phyloP scores from a whole-genome alignment of 345 rosid species.

The Arabis alpina region DNA sequence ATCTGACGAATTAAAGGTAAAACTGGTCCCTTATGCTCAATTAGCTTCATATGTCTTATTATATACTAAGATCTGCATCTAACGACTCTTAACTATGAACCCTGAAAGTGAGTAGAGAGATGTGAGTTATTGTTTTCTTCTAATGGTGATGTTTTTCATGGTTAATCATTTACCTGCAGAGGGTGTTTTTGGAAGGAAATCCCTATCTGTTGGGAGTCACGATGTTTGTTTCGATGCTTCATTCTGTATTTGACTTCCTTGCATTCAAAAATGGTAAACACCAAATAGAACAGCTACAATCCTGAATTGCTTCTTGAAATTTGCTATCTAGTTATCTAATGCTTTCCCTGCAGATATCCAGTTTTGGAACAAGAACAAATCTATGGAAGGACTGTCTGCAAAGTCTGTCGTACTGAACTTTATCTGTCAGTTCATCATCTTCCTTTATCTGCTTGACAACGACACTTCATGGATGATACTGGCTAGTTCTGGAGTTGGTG shows the following conservation, averaged over 20 bases:
- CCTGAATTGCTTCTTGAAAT: conserved; percentile 17
- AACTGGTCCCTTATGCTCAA: background rate
- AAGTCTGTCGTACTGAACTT: conserved; percentile 94
- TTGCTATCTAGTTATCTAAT: conserved; percentile 7
- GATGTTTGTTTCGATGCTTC: conserved; percentile 87
- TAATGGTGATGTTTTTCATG: conserved; percentile 2
- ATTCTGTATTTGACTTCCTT: conserved; percentile 89
- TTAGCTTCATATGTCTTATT: background rate
- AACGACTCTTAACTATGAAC: background rate
- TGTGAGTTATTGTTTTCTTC: background rate
- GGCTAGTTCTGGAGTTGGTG: conserved; percentile 95
- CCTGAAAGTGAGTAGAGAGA: background rate
- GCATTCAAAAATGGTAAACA: conserved; percentile 92
- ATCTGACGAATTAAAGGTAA: conserved; percentile 95
- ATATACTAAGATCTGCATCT: background rate
- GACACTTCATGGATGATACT: conserved; percentile 99
- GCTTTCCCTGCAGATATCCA: conserved; percentile 74
- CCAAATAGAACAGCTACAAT: background rate
- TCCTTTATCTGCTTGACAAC: conserved; percentile 95
- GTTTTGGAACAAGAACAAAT: conserved; percentile 99
- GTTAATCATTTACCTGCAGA: conserved; percentile 51
- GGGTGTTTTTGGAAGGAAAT: conserved; percentile 98
- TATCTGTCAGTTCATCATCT: conserved; percentile 86
- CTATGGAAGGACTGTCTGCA: conserved; percentile 99
- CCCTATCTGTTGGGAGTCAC: conserved; percentile 87